These are phyloP conservation scores for Volvariella volvacea DNA, from an alignment of 1,284 basidiomycete species.

Conservation along the genomic window DNA sequence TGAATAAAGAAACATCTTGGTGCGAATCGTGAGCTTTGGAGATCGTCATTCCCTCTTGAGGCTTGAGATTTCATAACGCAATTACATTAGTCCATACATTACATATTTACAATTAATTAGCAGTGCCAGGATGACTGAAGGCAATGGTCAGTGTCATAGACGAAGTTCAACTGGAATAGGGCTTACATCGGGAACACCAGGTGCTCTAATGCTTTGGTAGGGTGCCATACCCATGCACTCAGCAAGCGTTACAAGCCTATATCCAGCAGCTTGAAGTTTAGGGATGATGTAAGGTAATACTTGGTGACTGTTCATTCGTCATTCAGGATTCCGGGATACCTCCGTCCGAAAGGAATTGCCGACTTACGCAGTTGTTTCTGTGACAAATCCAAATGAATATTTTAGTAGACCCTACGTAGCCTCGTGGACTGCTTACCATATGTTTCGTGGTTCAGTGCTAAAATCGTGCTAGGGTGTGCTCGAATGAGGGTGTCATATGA, in stretches of 20 bases:
- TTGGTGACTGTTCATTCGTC: slow-evolving; percentile 17
- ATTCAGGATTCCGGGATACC: not conserved
- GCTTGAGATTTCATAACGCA: too few relatives aligned
- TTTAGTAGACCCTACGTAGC: not conserved
- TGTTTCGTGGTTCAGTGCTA: slow-evolving; percentile 40
- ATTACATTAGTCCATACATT: too few relatives aligned
- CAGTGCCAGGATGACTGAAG: not conserved
- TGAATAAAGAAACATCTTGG: too few relatives aligned
- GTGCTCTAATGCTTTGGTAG: slow-evolving; percentile 25
- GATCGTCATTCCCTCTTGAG: too few relatives aligned
- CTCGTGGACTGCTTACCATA: slow-evolving; percentile 19
- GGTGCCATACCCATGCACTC: slow-evolving; percentile 33
- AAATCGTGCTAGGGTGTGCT: slow-evolving; percentile 27
- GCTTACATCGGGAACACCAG: slow-evolving; percentile 20
- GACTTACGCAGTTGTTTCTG: slow-evolving; percentile 31
- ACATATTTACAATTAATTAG: too few relatives aligned
- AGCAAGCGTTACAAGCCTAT: slow-evolving; percentile 36
- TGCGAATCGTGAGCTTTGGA: too few relatives aligned
- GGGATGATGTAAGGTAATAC: slow-evolving; percentile 30
- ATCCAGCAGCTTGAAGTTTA: slow-evolving; percentile 21
- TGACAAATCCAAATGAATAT: not conserved
- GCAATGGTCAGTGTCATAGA: not conserved
- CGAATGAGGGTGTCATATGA: slow-evolving; percentile 22
- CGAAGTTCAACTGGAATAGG: not conserved
- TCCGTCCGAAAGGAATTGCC: not conserved